These are phyloP conservation scores for Fusarium citri DNA, from an alignment of 2,329 filamentous ascomycete species.

Conservation along the genomic window DNA sequence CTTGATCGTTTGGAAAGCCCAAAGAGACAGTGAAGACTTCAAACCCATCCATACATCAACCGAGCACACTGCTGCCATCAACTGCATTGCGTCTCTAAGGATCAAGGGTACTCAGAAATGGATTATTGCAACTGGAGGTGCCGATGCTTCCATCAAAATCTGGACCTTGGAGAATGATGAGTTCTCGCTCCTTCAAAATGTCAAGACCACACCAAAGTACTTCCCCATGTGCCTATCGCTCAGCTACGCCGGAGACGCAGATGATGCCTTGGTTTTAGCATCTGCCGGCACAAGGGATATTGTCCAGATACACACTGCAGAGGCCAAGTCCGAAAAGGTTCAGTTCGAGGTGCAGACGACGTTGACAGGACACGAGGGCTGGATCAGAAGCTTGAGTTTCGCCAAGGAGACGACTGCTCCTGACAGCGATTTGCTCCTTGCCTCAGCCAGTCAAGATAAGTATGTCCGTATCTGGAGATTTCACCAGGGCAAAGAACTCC, in stretches of 20 bases:
- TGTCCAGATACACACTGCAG: conserved; percentile 82
- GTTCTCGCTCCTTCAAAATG: conserved; percentile 72
- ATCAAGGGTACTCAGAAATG: conserved; percentile 50
- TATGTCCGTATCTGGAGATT: conserved; percentile 95
- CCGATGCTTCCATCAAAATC: conserved; percentile 77
- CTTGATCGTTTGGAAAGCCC: conserved; percentile 75
- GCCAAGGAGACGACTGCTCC: conserved; percentile 67
- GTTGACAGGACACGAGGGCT: conserved; percentile 90
- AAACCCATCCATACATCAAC: conserved; percentile 63
- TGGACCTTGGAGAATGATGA: conserved; percentile 73
- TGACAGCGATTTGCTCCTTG: conserved; percentile 79
- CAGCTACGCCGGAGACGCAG: conserved; percentile 64
- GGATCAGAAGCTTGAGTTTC: conserved; percentile 90
- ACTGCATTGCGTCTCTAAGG: conserved; percentile 67
- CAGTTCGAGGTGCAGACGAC: conserved; percentile 80
- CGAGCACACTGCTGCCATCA: conserved; percentile 80
- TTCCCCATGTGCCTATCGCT: conserved; percentile 85
- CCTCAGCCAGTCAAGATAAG: conserved; percentile 96
- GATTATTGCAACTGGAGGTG: conserved; percentile 80
- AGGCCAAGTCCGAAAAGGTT: conserved; percentile 51
- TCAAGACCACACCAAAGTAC: conserved; percentile 79
- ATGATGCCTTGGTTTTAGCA: conserved; percentile 74
- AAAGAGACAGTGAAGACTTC: conserved; percentile 42
- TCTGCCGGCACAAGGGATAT: conserved; percentile 85
- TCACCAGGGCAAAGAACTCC: conserved; percentile 74